Evolutionary conservation across 805 yeast species (phyloP).

Genomic region (Metschnikowia continentalis): DNA sequence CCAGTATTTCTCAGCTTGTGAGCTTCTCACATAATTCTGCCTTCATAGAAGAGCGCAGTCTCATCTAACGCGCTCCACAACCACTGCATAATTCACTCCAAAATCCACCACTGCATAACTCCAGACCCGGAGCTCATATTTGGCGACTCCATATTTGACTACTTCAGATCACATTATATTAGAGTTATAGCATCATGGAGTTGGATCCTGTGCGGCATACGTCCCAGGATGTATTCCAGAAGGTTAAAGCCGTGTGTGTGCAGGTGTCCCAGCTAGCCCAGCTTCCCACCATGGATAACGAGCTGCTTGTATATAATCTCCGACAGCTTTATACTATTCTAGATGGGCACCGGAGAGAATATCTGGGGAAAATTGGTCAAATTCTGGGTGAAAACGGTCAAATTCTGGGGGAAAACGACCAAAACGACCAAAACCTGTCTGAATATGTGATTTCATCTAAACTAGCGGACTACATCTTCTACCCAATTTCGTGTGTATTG

Average conservation of each 20-base stretch:
- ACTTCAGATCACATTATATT: neutral
- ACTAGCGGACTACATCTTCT: slow-evolving; percentile 40
- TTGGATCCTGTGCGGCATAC: slow-evolving; percentile 12
- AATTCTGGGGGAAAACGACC: too few species aligned
- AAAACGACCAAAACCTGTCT: too few species aligned
- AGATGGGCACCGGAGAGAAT: slow-evolving; percentile 11
- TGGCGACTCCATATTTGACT: neutral
- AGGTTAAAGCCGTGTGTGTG: slow-evolving; percentile 30
- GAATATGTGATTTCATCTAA: slow-evolving; percentile 26
- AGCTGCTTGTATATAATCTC: slow-evolving; percentile 10
- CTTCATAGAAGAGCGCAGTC: neutral
- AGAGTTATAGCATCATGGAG: slow-evolving; percentile 7
- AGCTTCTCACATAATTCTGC: too few species aligned
- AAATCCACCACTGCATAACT: too few species aligned
- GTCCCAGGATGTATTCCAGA: slow-evolving; percentile 26
- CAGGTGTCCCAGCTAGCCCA: slow-evolving; percentile 23
- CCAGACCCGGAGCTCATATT: too few species aligned
- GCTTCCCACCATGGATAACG: slow-evolving; percentile 9
- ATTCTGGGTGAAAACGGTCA: too few species aligned
- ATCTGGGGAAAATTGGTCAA: neutral
- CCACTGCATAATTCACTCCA: neutral
- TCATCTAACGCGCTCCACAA: neutral
- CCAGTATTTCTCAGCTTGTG: too few species aligned
- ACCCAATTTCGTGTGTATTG: slow-evolving; percentile 33
- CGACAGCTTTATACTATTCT: slow-evolving; percentile 11